Conservation (phyloP, 2,329 filamentous ascomycete genomes). For the Diaporthe citrichinensis region DNA sequence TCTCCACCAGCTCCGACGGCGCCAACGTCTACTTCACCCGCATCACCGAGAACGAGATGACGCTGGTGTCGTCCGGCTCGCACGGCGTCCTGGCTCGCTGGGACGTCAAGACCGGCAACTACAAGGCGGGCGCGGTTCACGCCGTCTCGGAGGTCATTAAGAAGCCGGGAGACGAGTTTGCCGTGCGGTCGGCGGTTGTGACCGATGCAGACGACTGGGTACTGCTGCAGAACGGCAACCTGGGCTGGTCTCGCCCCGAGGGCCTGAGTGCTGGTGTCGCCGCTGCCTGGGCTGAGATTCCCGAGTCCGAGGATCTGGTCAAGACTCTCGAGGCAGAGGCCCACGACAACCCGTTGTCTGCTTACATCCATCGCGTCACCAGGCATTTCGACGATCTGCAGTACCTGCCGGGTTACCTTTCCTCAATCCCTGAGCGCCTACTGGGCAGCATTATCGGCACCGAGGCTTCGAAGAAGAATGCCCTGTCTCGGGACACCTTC, state of each 20-base stretch:
- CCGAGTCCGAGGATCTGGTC: slow-evolving; percentile 80
- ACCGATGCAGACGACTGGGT: slow-evolving; percentile 82
- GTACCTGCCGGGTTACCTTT: slow-evolving; percentile 81
- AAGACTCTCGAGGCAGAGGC: slow-evolving; percentile 89
- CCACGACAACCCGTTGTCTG: slow-evolving; percentile 82
- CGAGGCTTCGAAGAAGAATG: slow-evolving; percentile 59
- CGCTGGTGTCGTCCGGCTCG: slow-evolving; percentile 81
- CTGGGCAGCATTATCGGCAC: slow-evolving; percentile 75
- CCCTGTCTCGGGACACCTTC: slow-evolving; percentile 79
- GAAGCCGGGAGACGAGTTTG: slow-evolving; percentile 76
- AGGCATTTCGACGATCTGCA: slow-evolving; percentile 86
- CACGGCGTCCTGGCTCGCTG: slow-evolving; percentile 83
- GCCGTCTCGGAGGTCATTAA: slow-evolving; percentile 87
- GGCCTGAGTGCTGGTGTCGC: slow-evolving; percentile 84
- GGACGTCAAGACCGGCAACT: slow-evolving; percentile 65
- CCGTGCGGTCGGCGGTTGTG: slow-evolving; percentile 82
- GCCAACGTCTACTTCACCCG: slow-evolving; percentile 92
- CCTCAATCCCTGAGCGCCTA: slow-evolving; percentile 77
- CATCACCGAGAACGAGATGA: slow-evolving; percentile 80
- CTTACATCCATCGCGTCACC: slow-evolving; percentile 89
- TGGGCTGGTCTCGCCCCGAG: slow-evolving; percentile 86
- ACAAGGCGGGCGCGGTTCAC: slow-evolving; percentile 68
- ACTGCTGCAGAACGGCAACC: slow-evolving; percentile 84
- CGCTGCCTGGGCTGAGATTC: slow-evolving; percentile 84
- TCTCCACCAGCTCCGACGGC: slow-evolving; percentile 82